These are phyloP conservation scores for Vaccinium macrocarpon DNA, from an alignment of 148 eudicot genomes.

Conservation along the genomic window DNA sequence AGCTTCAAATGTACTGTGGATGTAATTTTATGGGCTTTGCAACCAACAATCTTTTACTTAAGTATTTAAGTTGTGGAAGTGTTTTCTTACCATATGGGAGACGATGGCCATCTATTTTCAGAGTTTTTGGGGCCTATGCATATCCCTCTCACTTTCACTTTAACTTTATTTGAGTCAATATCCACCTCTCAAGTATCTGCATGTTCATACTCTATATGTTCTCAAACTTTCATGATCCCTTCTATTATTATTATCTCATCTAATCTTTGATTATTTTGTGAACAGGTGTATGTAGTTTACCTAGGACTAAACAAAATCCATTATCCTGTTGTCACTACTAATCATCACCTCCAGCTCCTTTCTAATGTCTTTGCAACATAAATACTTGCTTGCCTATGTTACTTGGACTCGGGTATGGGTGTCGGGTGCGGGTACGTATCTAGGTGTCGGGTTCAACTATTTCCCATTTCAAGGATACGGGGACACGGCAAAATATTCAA, in stretches of 20 bases:
- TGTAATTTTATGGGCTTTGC: neutral
- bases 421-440: too few relatives aligned
- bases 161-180: constrained; percentile 26
- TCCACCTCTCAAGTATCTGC: constrained; percentile 31
- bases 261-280: neutral
- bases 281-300: constrained; percentile 50
- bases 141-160: constrained; percentile 31
- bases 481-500: too few relatives aligned
- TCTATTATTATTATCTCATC: neutral
- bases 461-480: too few relatives aligned
- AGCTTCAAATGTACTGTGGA: constrained; percentile 4
- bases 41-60: neutral
- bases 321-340: constrained; percentile 36
- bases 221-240: constrained; percentile 8
- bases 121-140: constrained; percentile 28
- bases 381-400: constrained; percentile 4
- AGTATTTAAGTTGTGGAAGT: constrained; percentile 21
- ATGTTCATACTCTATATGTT: neutral
- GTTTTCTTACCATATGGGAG: constrained; percentile 10
- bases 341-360: constrained; percentile 41
- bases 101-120: constrained; percentile 30
- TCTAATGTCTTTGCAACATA: constrained; percentile 36
- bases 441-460: too few relatives aligned
- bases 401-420: too few relatives aligned
- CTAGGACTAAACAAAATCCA: constrained; percentile 32